Conservation (phyloP, 164 flowering plant species). For the Chimonanthus salicifolius region DNA sequence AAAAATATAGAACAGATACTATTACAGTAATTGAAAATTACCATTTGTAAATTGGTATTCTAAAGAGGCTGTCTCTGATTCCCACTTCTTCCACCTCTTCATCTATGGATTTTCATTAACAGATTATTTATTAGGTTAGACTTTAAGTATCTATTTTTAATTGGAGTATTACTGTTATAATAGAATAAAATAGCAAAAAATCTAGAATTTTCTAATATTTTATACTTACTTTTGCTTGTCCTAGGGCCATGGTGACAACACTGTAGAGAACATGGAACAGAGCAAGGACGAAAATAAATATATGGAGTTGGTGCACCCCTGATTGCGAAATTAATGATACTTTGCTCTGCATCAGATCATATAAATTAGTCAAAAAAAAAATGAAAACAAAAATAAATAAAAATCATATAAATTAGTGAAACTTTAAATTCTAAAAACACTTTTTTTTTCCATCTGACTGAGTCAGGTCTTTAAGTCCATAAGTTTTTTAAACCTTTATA, state of each 20-base stretch:
- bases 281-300: slow-evolving; percentile 64
- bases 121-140: background rate
- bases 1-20: background rate
- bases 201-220: background rate
- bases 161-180: background rate
- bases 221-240: slow-evolving; percentile 44
- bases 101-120: slow-evolving; percentile 29
- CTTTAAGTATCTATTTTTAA: too few relatives aligned
- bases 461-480: background rate
- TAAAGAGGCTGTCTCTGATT: slow-evolving; percentile 45
- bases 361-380: background rate
- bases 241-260: slow-evolving; percentile 46
- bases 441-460: background rate
- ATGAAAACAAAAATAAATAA: too few relatives aligned
- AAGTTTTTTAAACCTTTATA: background rate
- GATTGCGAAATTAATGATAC: slow-evolving; percentile 42
- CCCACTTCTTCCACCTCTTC: slow-evolving; percentile 74
- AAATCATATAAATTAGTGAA: background rate
- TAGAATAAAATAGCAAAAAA: background rate
- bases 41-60: slow-evolving; percentile 63
- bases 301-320: slow-evolving; percentile 60
- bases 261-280: slow-evolving; percentile 63
- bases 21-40: slow-evolving; percentile 7
- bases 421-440: background rate
- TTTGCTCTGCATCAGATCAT: slow-evolving; percentile 22